Conservation (phyloP, 768 basidiomycete genomes). For the Cyathus striatus region DNA sequence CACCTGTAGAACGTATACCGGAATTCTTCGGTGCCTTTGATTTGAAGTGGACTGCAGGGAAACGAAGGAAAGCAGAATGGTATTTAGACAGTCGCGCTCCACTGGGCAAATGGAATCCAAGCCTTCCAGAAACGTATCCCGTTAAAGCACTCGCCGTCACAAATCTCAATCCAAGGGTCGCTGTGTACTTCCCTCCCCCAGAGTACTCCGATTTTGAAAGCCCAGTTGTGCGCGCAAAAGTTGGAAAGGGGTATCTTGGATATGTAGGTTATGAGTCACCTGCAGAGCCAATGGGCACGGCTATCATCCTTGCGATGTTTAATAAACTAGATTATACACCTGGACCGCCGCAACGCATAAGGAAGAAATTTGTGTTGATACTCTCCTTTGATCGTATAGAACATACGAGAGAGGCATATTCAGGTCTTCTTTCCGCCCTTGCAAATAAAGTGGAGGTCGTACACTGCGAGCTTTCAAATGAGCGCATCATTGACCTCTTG, state of each 20-base stretch:
- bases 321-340: conserved; percentile 11
- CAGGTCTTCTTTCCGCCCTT: conserved; percentile 14
- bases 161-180: conserved; percentile 13
- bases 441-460: conserved; percentile 13
- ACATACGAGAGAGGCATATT: conserved; percentile 6
- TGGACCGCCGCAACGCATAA: conserved; percentile 7
- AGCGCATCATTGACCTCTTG: conserved; percentile 19
- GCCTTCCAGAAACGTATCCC: conserved; percentile 13
- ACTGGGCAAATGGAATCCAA: conserved; percentile 8
- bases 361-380: conserved; percentile 19
- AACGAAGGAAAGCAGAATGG: conserved; percentile 7
- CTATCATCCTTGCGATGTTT: conserved; percentile 26
- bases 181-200: conserved; percentile 15
- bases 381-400: conserved; percentile 14
- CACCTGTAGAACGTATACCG: conserved; percentile 5
- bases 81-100: conserved; percentile 11
- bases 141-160: conserved; percentile 23
- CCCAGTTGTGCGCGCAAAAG: conserved; percentile 16
- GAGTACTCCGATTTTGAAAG: conserved; percentile 12
- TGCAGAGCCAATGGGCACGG: conserved; percentile 17
- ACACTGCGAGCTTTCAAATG: conserved; percentile 13
- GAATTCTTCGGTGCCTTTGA: conserved; percentile 16
- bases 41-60: conserved; percentile 11
- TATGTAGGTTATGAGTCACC: conserved; percentile 28
- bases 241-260: conserved; percentile 24